phyloP scores from a whole-genome alignment of 2,329 filamentous ascomycete genomes.

The Penicillium sp. region DNA sequence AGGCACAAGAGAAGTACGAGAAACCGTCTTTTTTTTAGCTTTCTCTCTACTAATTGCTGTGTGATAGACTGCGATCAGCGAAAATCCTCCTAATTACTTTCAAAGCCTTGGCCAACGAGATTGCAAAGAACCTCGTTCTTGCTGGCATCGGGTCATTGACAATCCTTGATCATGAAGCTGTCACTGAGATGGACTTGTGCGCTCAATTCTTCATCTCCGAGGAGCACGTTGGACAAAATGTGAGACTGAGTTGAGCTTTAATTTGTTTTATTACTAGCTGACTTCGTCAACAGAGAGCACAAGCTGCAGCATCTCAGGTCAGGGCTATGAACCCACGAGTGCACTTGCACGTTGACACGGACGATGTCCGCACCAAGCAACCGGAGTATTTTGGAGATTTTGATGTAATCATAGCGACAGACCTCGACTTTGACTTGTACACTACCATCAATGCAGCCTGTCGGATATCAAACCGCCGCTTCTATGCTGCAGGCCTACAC shows the following conservation, averaged over 20 bases:
- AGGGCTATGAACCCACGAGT: constrained; percentile 89
- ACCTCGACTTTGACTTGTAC: constrained; percentile 71
- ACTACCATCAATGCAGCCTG: constrained; percentile 81
- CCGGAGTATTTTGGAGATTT: constrained; percentile 73
- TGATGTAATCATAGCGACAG: constrained; percentile 85
- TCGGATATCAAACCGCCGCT: constrained; percentile 70
- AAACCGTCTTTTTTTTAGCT: not conserved
- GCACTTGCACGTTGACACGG: constrained; percentile 65
- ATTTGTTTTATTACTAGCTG: constrained; percentile 14
- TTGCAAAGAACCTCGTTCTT: constrained; percentile 94
- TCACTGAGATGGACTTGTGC: constrained; percentile 76
- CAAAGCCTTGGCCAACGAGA: constrained; percentile 84
- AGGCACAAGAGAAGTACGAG: constrained; percentile 74
- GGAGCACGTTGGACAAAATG: constrained; percentile 69
- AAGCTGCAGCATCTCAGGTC: constrained; percentile 72
- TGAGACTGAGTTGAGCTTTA: constrained; percentile 27
- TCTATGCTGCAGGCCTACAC: constrained; percentile 84
- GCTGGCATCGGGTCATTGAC: constrained; percentile 89
- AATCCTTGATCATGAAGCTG: constrained; percentile 71
- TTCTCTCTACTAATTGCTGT: not conserved
- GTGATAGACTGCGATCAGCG: constrained; percentile 71
- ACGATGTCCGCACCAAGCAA: constrained; percentile 63
- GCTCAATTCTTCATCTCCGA: constrained; percentile 79
- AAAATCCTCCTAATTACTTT: constrained; percentile 87
- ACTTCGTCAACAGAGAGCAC: constrained; percentile 57